These are phyloP conservation scores for Paxillus ammoniavirescens DNA, from an alignment of 768 basidiomycete species.

Conservation along the genomic window DNA sequence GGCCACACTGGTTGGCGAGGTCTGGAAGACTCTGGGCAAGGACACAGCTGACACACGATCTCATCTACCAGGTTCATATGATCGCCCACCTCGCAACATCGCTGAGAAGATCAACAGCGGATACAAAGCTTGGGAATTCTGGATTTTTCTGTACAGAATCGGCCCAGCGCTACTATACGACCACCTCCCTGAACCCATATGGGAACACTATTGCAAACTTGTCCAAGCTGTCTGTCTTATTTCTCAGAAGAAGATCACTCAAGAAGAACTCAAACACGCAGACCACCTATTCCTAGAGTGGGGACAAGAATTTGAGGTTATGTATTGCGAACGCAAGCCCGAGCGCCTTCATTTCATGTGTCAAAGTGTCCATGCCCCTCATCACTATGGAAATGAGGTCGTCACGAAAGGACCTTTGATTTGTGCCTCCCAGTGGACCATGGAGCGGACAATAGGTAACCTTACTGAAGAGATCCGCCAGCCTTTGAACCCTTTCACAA, in stretches of 20 bases:
- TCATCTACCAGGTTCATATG: too few relatives aligned
- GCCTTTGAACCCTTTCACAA: constrained; percentile 25
- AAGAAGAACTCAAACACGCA: constrained; percentile 6
- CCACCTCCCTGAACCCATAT: constrained; percentile 15
- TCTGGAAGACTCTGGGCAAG: neutral
- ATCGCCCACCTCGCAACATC: too few relatives aligned
- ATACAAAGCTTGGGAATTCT: too few relatives aligned
- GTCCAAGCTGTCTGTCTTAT: constrained; percentile 16
- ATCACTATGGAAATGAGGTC: constrained; percentile 23
- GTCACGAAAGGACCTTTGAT: constrained; percentile 19
- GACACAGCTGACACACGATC: too few relatives aligned
- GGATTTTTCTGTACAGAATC: constrained; percentile 14
- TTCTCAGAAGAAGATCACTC: constrained; percentile 15
- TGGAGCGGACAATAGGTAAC: constrained; percentile 27
- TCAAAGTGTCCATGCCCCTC: constrained; percentile 23
- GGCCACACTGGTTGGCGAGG: neutral
- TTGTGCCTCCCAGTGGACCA: constrained; percentile 26
- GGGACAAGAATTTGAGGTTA: constrained; percentile 25
- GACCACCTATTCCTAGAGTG: constrained; percentile 19
- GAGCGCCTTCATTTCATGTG: constrained; percentile 28
- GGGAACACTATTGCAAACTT: constrained; percentile 19
- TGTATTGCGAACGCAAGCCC: constrained; percentile 23
- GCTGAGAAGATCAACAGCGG: too few relatives aligned
- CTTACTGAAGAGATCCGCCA: constrained; percentile 25
- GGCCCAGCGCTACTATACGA: constrained; percentile 13